phyloP scores from a whole-genome alignment of 2,329 filamentous ascomycete species.

The Paraconiothyrium sp. region DNA sequence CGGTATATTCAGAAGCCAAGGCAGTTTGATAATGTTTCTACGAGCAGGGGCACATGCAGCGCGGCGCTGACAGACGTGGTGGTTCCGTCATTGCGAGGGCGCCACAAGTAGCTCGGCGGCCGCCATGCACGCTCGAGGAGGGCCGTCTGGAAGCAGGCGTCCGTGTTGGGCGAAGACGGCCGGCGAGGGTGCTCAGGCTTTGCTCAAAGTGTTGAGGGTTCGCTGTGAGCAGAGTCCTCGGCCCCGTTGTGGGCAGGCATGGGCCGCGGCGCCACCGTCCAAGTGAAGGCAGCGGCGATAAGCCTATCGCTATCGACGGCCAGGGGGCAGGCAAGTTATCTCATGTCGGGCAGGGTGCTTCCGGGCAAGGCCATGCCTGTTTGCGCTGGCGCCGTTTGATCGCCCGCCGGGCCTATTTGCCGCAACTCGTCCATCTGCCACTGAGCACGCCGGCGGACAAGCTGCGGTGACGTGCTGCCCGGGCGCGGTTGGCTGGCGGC shows the following conservation, averaged over 20 bases:
- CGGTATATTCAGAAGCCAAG: constrained; percentile 1
- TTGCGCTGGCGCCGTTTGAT: constrained; percentile 40
- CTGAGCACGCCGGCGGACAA: not conserved
- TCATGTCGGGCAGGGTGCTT: constrained; percentile 25
- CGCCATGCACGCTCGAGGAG: not conserved
- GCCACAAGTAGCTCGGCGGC: constrained; percentile 12
- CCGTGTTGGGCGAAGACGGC: not conserved
- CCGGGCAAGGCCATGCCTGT: constrained; percentile 31
- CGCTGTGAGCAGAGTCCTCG: constrained; percentile 12
- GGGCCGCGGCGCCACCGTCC: constrained; percentile 31
- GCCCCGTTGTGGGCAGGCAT: constrained; percentile 32
- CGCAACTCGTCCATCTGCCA: constrained; percentile 12
- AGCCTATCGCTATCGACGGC: constrained; percentile 35
- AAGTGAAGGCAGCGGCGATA: constrained; percentile 17
- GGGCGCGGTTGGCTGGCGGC: constrained; percentile 2
- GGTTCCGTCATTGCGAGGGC: constrained; percentile 21
- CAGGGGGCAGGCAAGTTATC: constrained; percentile 16
- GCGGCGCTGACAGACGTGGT: not conserved
- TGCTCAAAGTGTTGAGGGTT: constrained; percentile 19
- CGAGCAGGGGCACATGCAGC: constrained; percentile 10
- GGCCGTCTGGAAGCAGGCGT: not conserved
- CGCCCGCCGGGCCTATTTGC: constrained; percentile 28
- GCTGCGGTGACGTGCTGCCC: constrained; percentile 30
- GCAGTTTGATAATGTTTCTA: constrained; percentile 2
- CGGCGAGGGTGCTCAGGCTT: not conserved